Conservation (phyloP, 1,139 yeast species). For the Suhomyces chickasaworum region DNA sequence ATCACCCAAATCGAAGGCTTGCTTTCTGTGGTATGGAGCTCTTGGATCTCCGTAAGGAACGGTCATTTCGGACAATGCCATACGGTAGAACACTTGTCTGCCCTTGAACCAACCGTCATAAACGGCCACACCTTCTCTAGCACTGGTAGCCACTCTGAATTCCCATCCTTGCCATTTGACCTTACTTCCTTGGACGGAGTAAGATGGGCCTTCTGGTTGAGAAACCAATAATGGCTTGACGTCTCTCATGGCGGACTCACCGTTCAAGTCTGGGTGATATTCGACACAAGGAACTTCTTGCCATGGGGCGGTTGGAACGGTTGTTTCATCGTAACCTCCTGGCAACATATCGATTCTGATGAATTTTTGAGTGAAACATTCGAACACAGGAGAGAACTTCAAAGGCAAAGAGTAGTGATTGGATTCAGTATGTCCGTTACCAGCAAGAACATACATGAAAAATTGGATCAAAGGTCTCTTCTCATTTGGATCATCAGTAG, state of each 20-base stretch:
- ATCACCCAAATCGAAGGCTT: conserved; percentile 91
- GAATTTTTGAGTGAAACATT: conserved; percentile 62
- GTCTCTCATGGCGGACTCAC: conserved; percentile 54
- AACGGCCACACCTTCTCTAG: conserved; percentile 82
- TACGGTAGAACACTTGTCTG: conserved; percentile 76
- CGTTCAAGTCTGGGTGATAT: conserved; percentile 74
- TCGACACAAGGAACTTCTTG: conserved; percentile 62
- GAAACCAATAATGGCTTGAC: conserved; percentile 74
- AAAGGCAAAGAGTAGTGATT: conserved; percentile 85
- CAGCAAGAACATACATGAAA: conserved; percentile 75
- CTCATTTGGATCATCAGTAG: conserved; percentile 67
- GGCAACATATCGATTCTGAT: conserved; percentile 82
- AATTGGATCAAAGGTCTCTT: conserved; percentile 67
- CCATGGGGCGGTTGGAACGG: conserved; percentile 63
- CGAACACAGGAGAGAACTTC: conserved; percentile 81
- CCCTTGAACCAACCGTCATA: conserved; percentile 82
- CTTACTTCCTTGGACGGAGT: conserved; percentile 61
- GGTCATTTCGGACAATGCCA: conserved; percentile 84
- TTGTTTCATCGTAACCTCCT: conserved; percentile 65
- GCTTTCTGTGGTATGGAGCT: conserved; percentile 88
- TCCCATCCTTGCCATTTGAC: conserved; percentile 91
- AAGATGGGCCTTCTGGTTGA: conserved; percentile 90
- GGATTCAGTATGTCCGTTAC: conserved; percentile 70
- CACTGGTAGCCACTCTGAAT: conserved; percentile 72
- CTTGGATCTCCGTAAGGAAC: conserved; percentile 93